Evolutionary conservation across 2,329 filamentous ascomycete genomes (phyloP).

Genomic region (Podosphaera aphanis): DNA sequence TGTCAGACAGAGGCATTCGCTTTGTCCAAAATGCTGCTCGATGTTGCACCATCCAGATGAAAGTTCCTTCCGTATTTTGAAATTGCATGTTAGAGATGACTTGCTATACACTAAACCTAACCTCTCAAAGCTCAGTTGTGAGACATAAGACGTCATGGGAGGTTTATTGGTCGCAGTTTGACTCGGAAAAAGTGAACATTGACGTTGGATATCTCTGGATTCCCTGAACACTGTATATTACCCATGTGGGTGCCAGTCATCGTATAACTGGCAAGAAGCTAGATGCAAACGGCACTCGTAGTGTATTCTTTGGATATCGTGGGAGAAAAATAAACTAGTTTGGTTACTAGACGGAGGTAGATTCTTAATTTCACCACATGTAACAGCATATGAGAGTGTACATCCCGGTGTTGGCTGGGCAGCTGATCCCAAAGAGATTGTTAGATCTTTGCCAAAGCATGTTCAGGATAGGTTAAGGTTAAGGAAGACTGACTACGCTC

Average conservation of each 20-base stretch:
- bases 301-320: neutral
- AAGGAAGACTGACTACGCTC: neutral
- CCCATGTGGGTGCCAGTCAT: neutral
- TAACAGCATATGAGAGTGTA: neutral
- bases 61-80: neutral
- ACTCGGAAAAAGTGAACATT: neutral
- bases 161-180: constrained; percentile 1
- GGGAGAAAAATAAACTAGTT: neutral
- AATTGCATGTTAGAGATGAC: neutral
- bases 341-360: neutral
- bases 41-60: neutral
- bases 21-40: neutral
- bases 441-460: neutral
- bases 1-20: too few species aligned
- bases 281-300: neutral
- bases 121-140: neutral
- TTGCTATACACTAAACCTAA: neutral
- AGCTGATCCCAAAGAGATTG: neutral
- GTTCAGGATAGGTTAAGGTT: neutral
- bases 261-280: neutral
- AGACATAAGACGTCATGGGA: neutral
- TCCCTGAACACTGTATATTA: neutral
- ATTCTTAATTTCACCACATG: neutral
- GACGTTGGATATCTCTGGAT: neutral
- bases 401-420: neutral